Evolutionary conservation across 306 rosid species (phyloP), one percentile per base, ranked within the genome.

Genomic region (Myrica gale): DNA sequence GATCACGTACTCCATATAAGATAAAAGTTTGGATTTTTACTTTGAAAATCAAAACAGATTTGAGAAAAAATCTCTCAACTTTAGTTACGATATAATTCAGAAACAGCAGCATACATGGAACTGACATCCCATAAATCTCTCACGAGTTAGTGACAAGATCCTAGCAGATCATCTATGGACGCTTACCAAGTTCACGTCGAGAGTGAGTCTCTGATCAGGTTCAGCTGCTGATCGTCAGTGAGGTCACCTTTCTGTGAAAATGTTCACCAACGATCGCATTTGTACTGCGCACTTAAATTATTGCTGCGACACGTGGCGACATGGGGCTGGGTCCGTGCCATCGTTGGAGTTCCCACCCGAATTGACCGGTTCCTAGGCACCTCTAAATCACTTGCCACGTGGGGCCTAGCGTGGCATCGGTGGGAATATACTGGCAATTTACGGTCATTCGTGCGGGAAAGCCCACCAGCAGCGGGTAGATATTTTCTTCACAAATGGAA

Each of bases 231-330:
- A 9, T 21, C 4, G 5, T 20, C 23, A 4, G 16, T 21, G 37
- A 9, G 63, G 41, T 57, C 13, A 21, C 16, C 63, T 21, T 1
- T 9, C 20, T 1, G 17, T 52, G n/a, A 0, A 58, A 57, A 4
- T 10, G 65, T 58, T 10, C 42, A 9, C n/a, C 32, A 7, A 7
- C n/a, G 13, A 68, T 12, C 58, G 11, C 7, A 68, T 68, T 71
- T 81, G 72, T 75, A 78, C 37, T 2, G 16, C 9, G 41, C 0
- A 5, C n/a, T 53, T 23, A n/a, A 11, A 15, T 12, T 32, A 4
- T 5, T 9, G 26, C 17, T 0, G 0, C 0, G 72, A 74, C 72
- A 76, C 69, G 84, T 85, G 85, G 65, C 69, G 50, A 5, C 5
- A 16, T 45, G 0, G 0, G 9, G 69, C 23, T 43, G 26, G 80